These are phyloP conservation scores for Heliocybe sulcata DNA, from an alignment of 1,284 basidiomycete species.

Conservation along the genomic window DNA sequence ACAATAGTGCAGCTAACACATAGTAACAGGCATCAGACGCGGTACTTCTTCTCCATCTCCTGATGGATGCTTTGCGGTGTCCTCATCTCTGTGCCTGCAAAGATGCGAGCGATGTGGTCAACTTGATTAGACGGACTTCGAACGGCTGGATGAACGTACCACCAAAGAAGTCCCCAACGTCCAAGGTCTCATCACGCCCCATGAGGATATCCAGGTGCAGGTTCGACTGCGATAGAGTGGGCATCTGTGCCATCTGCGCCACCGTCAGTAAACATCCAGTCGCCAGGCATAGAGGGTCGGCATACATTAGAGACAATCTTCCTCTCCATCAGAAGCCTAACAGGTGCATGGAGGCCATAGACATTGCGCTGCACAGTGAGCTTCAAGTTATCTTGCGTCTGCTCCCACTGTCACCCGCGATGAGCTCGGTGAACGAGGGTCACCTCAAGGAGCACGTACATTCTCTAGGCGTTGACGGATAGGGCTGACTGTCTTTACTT, in stretches of 20 bases:
- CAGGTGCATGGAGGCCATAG: slow-evolving; percentile 84
- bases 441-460: slow-evolving; percentile 31
- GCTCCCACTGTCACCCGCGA: slow-evolving; percentile 68
- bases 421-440: not conserved
- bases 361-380: slow-evolving; percentile 81
- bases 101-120: not conserved
- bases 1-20: not conserved
- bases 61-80: slow-evolving; percentile 55
- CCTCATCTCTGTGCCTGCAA: slow-evolving; percentile 43
- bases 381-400: slow-evolving; percentile 85
- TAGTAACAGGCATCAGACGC: slow-evolving; percentile 33
- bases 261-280: not conserved
- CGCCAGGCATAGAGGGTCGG: slow-evolving; percentile 18
- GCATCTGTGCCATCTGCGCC: slow-evolving; percentile 54
- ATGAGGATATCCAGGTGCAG: slow-evolving; percentile 86
- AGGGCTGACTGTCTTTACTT: slow-evolving; percentile 48
- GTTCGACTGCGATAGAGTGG: slow-evolving; percentile 62
- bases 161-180: slow-evolving; percentile 66
- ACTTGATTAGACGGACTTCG: not conserved
- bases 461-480: slow-evolving; percentile 63
- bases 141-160: slow-evolving; percentile 35
- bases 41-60: slow-evolving; percentile 67
- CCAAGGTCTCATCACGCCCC: slow-evolving; percentile 82
- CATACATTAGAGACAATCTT: slow-evolving; percentile 77
- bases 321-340: slow-evolving; percentile 90